A percentile compares a stretch with the other conserved stretches of the same genome.
phyloP scores from a whole-genome alignment of 1,284 basidiomycete genomes.

The Phylloboletellus chloephorus region DNA sequence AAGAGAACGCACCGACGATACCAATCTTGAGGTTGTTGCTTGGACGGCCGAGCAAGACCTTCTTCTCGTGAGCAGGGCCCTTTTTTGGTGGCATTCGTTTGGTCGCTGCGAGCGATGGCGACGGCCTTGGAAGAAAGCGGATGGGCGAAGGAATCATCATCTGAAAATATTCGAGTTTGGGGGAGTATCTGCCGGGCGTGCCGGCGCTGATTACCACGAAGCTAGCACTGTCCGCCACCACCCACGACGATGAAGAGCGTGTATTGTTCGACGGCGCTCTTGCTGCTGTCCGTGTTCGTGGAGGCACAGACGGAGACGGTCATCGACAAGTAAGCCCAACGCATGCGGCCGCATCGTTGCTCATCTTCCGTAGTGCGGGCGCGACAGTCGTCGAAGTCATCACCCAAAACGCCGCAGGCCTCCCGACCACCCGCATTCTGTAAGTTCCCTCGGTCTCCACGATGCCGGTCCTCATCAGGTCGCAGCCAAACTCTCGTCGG shows the following conservation, averaged over 20 bases:
- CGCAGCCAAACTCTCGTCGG: conserved; percentile 23
- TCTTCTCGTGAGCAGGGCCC: conserved; percentile 71
- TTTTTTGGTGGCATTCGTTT: conserved; percentile 86
- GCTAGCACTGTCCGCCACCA: neutral
- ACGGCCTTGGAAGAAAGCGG: conserved; percentile 18
- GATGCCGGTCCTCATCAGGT: conserved; percentile 11
- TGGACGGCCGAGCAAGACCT: conserved; percentile 80
- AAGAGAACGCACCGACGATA: conserved; percentile 77
- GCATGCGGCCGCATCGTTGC: conserved; percentile 3
- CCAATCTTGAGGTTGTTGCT: conserved; percentile 94
- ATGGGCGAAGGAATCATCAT: conserved; percentile 25
- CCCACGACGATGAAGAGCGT: conserved; percentile 20
- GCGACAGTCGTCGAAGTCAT: conserved; percentile 50
- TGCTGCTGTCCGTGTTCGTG: conserved; percentile 29
- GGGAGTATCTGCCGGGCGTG: conserved; percentile 24
- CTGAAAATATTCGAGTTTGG: conserved; percentile 7
- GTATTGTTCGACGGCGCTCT: conserved; percentile 21
- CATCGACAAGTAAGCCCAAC: conserved; percentile 38
- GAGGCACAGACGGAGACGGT: conserved; percentile 46
- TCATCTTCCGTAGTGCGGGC: conserved; percentile 40
- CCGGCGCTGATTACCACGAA: conserved; percentile 13
- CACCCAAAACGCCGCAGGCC: conserved; percentile 40
- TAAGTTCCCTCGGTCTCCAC: conserved; percentile 24
- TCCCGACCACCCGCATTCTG: conserved; percentile 44
- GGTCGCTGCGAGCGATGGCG: conserved; percentile 35